Percentiles rank a stretch among this genome's conserved stretches.
These are phyloP conservation scores for Chlamydomonas schloesseri DNA, from an alignment of 139 green algal species.

Conservation along the genomic window DNA sequence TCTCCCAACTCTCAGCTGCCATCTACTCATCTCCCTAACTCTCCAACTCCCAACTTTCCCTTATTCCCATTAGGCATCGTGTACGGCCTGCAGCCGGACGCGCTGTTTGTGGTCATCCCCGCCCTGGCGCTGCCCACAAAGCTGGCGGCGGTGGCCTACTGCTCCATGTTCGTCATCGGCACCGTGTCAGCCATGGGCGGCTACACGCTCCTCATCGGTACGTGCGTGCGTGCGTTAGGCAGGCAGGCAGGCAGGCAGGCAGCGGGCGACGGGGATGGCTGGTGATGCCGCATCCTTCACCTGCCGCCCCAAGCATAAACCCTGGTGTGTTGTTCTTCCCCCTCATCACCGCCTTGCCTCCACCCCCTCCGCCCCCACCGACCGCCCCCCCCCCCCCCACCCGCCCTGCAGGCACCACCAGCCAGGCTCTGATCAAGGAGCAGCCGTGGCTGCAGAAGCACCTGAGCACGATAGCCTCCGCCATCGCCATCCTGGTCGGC, in stretches of 20 bases:
- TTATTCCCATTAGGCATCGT: conserved; percentile 80
- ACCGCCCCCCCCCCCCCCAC: neutral
- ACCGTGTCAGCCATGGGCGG: conserved; percentile 95
- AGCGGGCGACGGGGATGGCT: neutral
- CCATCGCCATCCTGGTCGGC: conserved; percentile 80
- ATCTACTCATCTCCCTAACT: too few species aligned
- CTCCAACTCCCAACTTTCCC: too few species aligned
- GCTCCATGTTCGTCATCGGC: conserved; percentile 95
- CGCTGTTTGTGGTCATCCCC: conserved; percentile 96
- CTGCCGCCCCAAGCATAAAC: too few species aligned
- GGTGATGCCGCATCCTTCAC: too few species aligned
- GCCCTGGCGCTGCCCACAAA: conserved; percentile 95
- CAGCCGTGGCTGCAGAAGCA: conserved; percentile 78
- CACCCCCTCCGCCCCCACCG: neutral
- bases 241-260: neutral
- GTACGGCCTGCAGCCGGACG: conserved; percentile 97
- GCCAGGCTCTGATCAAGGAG: conserved; percentile 74
- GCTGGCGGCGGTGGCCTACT: conserved; percentile 88
- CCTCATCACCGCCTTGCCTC: neutral
- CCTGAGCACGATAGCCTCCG: conserved; percentile 75
- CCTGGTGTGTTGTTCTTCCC: too few species aligned
- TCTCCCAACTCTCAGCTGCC: too few species aligned
- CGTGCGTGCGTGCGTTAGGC: conserved; percentile 13
- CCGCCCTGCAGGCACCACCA: conserved; percentile 69
- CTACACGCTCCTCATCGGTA: conserved; percentile 92